Conservation (phyloP, 108 stramenopile genomes). For the Nitzschia palea region DNA sequence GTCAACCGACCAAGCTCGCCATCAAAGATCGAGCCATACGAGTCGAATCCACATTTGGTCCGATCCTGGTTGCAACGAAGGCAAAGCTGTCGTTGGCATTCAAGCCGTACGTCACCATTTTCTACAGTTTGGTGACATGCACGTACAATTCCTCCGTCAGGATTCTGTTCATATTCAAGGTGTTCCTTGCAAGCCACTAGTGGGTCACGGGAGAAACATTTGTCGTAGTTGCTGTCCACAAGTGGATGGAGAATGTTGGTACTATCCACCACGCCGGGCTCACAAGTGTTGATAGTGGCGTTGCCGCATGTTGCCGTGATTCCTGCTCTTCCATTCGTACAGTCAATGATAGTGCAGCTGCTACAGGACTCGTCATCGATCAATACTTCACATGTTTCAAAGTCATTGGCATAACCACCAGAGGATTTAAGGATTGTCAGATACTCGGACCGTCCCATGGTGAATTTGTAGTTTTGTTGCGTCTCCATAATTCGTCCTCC, state of each 20-base stretch:
- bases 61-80: background rate
- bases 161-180: background rate
- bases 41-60: background rate
- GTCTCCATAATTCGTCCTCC: background rate
- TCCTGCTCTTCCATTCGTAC: background rate
- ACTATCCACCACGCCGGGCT: no score
- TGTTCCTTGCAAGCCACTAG: background rate
- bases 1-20: background rate
- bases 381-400: background rate
- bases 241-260: background rate
- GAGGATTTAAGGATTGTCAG: background rate
- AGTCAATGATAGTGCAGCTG: background rate
- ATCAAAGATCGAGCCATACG: background rate
- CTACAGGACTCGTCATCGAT: background rate
- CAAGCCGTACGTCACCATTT: background rate
- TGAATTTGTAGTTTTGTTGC: background rate
- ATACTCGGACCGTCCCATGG: background rate
- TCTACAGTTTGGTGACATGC: background rate
- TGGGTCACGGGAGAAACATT: background rate
- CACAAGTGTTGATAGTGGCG: background rate
- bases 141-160: background rate
- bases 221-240: background rate
- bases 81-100: background rate
- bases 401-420: background rate
- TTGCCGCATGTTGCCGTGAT: background rate